A percentile compares a stretch with the other conserved stretches of the same genome.
phyloP scores from a whole-genome alignment of 2,329 filamentous ascomycete species.

The Pestalotiopsis sp. region DNA sequence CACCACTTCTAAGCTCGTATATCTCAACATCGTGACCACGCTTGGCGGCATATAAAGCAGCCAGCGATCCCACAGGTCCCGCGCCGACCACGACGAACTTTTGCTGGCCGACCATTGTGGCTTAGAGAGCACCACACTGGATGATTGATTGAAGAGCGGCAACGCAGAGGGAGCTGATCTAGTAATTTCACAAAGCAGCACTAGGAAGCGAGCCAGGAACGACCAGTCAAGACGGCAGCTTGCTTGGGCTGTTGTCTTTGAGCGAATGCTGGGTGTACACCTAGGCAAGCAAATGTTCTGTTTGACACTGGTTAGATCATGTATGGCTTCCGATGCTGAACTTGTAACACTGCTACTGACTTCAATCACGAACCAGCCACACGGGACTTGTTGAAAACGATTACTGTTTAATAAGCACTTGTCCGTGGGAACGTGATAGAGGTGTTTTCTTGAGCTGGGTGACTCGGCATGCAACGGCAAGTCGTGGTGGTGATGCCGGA shows the following conservation, averaged over 20 bases:
- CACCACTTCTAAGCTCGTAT: constrained; percentile 91
- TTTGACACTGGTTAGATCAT: neutral
- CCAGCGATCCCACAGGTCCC: constrained; percentile 89
- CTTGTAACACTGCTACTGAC: neutral
- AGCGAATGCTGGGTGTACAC: neutral
- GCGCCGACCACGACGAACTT: constrained; percentile 88
- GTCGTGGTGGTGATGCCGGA: neutral
- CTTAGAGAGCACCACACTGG: neutral
- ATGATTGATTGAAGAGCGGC: too few species aligned
- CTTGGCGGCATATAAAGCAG: constrained; percentile 88
- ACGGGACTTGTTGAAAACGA: neutral
- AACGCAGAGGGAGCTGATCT: too few species aligned
- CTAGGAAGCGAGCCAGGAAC: neutral
- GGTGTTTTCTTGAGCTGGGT: neutral
- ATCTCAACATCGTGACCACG: constrained; percentile 89
- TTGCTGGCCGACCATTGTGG: constrained; percentile 44
- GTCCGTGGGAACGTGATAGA: too few species aligned
- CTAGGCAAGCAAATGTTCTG: neutral
- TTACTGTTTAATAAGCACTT: neutral
- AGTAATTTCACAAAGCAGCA: neutral
- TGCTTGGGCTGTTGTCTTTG: neutral
- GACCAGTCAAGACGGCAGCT: neutral
- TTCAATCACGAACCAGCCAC: neutral
- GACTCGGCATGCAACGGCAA: constrained; percentile 1
- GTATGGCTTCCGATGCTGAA: neutral